These are phyloP conservation scores for Pseudogymnoascus sp. DNA, from an alignment of 2,329 filamentous ascomycete genomes.

Conservation along the genomic window DNA sequence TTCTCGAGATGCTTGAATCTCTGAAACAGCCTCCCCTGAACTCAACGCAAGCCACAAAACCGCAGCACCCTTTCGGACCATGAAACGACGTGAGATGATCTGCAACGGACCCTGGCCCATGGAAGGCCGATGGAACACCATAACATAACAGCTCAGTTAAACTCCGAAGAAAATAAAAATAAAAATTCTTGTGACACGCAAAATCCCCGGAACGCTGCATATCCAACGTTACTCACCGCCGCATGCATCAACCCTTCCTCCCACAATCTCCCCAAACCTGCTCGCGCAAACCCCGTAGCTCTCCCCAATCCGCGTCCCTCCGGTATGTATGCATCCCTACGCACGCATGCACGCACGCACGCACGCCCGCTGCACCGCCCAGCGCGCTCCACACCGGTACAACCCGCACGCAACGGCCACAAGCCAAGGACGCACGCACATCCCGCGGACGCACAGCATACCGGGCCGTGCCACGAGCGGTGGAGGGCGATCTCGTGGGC, in stretches of 20 bases:
- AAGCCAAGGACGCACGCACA: background rate
- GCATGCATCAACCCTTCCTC: background rate
- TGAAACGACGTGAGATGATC: background rate
- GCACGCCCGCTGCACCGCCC: background rate
- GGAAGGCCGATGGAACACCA: background rate
- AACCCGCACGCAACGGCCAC: background rate
- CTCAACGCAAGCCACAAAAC: background rate
- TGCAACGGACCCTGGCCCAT: background rate
- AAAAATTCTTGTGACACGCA: background rate
- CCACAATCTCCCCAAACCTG: background rate
- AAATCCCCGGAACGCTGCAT: background rate
- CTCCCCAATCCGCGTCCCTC: background rate
- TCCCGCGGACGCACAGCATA: background rate
- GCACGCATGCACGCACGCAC: background rate
- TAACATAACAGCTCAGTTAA: background rate
- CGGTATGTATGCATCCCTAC: background rate
- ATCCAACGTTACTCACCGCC: background rate
- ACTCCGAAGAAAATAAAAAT: background rate
- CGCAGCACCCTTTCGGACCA: background rate
- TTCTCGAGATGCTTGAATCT: background rate
- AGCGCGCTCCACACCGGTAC: background rate
- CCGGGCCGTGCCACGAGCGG: background rate
- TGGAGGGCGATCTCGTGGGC: background rate
- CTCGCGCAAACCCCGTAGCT: background rate
- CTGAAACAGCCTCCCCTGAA: background rate